These are phyloP conservation scores for Polyplosphaeria fusca DNA, from an alignment of 495 filamentous ascomycete species.

Conservation along the genomic window DNA sequence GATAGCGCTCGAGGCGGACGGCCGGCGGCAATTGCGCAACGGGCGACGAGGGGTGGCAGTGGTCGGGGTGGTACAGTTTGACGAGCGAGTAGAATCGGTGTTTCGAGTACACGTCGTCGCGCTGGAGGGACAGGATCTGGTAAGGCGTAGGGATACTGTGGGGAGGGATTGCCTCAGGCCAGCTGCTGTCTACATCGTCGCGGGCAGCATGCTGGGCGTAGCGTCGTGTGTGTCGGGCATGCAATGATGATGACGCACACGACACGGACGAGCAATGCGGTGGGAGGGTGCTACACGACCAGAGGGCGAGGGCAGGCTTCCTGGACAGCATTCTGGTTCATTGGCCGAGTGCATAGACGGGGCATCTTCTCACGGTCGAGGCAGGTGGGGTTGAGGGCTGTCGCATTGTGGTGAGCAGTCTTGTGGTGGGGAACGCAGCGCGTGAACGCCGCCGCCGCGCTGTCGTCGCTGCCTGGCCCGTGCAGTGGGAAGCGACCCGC, in stretches of 20 bases:
- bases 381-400: background rate
- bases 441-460: too few species aligned
- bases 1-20: conserved; percentile 77
- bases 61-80: conserved; percentile 94
- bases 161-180: conserved; percentile 28
- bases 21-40: conserved; percentile 44
- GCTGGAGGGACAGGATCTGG: conserved; percentile 71
- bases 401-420: too few species aligned
- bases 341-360: background rate
- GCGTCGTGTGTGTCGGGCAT: conserved; percentile 12
- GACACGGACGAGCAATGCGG: conserved; percentile 6
- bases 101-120: conserved; percentile 72
- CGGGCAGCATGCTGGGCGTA: conserved; percentile 21
- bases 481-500: too few species aligned
- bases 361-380: conserved; percentile 11
- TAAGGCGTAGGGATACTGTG: conserved; percentile 71
- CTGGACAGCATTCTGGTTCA: conserved; percentile 22
- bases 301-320: conserved; percentile 21
- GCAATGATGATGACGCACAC: conserved; percentile 22
- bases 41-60: conserved; percentile 35
- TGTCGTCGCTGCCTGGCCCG: too few species aligned
- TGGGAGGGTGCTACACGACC: conserved; percentile 7
- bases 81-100: conserved; percentile 80
- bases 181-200: conserved; percentile 11
- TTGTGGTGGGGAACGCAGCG: too few species aligned